Evolutionary conservation across 352 stramenopile species (phyloP), one percentile per base, ranked within the genome.

Genomic region (Phytophthora crassamura): DNA sequence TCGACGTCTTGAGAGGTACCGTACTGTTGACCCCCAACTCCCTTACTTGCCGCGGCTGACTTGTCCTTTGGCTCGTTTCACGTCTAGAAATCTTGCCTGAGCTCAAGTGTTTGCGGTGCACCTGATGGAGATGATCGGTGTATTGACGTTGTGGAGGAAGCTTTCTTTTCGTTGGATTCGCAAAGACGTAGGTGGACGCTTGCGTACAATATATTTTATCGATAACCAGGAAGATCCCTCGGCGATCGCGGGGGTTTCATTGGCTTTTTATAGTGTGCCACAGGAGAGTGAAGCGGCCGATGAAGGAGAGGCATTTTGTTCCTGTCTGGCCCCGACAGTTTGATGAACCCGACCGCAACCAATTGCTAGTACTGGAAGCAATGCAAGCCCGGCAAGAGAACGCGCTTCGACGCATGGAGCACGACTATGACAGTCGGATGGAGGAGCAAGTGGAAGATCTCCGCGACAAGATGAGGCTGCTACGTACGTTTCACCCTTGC

Each of bases 391-490:
- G 80, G 9, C 85, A 91, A 54, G 82, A 89, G 15, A 90, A 83
- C 78, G 73, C 73, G 52, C 82, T 93, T 58, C 86, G 84, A 51
- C 78, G 81, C 18, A 88, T 95, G 76, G 86, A 95, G 59, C 82
- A 91, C 30, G 82, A 89, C 40, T 93, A 91, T 49, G 84, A 93
- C 59, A 80, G 74, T 42, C 83, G 84, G 12, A 91, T 94, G 80
- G 85, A 94, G 53, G 87, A 95, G 61, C 88, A 94, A 46, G 82
- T 94, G 32, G 84, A 89, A 39, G 84, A 88, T 28, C 64, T 95
- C n/a, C 75, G 83, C 15, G 88, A 95, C 65, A 94, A 93, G 64
- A 93, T 95, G 86, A 78, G 85, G 14, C 72, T 95, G 7, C 52
- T 95, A 48, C 88, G 88, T 94, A 79, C 41, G 84, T 80, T 40